phyloP scores from a whole-genome alignment of 2,329 filamentous ascomycete species.

The Cladosporium cucumerinum region DNA sequence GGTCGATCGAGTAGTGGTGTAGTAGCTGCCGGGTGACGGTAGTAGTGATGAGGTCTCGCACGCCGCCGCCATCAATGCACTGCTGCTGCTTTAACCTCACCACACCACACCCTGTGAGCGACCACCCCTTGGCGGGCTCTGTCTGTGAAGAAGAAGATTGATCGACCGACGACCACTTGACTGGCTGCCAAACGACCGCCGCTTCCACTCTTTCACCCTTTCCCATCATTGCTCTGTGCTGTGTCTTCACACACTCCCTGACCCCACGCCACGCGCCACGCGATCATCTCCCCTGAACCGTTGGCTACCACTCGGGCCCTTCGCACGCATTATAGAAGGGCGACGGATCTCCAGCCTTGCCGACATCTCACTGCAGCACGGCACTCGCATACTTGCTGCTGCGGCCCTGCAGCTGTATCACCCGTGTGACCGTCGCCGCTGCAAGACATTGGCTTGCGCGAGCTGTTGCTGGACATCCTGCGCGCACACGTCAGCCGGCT shows the following conservation, averaged over 20 bases:
- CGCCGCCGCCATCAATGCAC: slow-evolving; percentile 5
- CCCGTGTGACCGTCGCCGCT: slow-evolving; percentile 4
- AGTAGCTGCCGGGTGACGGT: background rate
- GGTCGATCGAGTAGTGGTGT: background rate
- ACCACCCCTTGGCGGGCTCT: slow-evolving; percentile 11
- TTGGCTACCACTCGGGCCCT: slow-evolving; percentile 6
- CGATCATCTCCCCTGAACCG: slow-evolving; percentile 6
- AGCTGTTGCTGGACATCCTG: slow-evolving; percentile 6
- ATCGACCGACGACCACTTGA: background rate
- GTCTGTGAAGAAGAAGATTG: background rate
- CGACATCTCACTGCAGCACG: slow-evolving; percentile 1
- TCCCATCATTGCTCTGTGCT: background rate
- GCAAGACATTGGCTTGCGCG: slow-evolving; percentile 8
- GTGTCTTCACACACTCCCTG: slow-evolving; percentile 1
- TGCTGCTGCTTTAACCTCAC: slow-evolving; percentile 1
- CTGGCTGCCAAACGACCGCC: background rate
- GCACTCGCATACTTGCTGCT: slow-evolving; percentile 3
- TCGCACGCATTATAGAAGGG: background rate
- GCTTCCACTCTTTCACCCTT: background rate
- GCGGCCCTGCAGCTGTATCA: slow-evolving; percentile 8
- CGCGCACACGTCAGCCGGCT: slow-evolving; percentile 11
- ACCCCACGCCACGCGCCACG: slow-evolving; percentile 9
- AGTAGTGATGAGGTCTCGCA: slow-evolving; percentile 1
- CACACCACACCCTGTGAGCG: slow-evolving; percentile 9
- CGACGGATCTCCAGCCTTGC: background rate